These are phyloP conservation scores for Ustilago nuda DNA, from an alignment of 1,284 basidiomycete species.

Conservation along the genomic window DNA sequence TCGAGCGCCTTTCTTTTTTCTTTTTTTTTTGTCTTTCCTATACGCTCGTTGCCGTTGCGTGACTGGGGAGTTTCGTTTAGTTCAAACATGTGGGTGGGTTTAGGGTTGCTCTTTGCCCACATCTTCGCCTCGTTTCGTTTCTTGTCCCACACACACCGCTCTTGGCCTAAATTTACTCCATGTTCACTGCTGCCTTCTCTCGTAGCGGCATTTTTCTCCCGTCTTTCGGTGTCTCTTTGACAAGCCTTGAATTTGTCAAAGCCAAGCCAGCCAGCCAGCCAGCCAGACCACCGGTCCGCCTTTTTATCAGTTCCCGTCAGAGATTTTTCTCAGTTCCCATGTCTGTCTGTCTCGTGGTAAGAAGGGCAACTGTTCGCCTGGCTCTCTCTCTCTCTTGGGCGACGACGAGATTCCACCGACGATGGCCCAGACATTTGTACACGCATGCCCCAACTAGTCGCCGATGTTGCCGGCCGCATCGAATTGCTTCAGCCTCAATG, in stretches of 20 bases:
- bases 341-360: not conserved
- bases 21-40: not conserved
- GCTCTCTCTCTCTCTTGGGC: not conserved
- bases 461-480: not conserved
- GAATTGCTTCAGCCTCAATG: not conserved
- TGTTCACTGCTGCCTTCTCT: not conserved
- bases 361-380: not conserved
- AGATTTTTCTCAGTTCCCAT: constrained; percentile 8
- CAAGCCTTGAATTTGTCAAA: not conserved
- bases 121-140: not conserved
- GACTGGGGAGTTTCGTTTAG: constrained; percentile 17
- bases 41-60: constrained; percentile 5
- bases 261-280: not conserved
- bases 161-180: constrained; percentile 1
- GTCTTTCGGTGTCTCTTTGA: not conserved
- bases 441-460: not conserved
- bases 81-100: constrained; percentile 27
- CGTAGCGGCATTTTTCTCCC: constrained; percentile 3
- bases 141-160: not conserved
- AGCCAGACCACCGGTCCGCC: not conserved
- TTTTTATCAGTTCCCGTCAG: constrained; percentile 5
- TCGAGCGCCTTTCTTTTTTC: not conserved
- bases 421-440: not conserved
- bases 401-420: constrained; percentile 8
- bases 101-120: constrained; percentile 18